phyloP scores from a whole-genome alignment of 805 yeast genomes.

The Metschnikowia chrysomelidarum region DNA sequence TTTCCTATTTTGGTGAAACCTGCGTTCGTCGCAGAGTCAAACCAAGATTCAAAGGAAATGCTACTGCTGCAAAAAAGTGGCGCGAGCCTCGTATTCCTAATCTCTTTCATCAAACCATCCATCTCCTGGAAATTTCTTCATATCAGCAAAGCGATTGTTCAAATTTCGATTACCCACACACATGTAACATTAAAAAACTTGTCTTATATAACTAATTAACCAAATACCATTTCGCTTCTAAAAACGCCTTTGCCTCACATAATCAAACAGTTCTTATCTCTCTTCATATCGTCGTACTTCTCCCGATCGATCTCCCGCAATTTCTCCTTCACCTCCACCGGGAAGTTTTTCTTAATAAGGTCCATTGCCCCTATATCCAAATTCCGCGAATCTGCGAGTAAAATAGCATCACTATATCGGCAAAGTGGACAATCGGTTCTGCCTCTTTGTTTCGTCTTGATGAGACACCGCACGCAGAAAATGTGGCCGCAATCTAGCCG shows the following conservation, averaged over 20 bases:
- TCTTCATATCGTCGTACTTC: conserved; percentile 31
- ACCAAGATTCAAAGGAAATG: too few species aligned
- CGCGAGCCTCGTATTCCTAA: too few species aligned
- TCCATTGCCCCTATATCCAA: conserved; percentile 54
- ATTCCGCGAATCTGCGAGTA: conserved; percentile 57
- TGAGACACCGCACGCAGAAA: conserved; percentile 71
- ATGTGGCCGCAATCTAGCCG: conserved; percentile 61
- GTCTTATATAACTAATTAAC: too few species aligned
- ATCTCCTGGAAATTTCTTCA: too few species aligned
- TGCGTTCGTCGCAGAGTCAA: too few species aligned
- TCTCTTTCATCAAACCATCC: too few species aligned
- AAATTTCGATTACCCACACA: too few species aligned
- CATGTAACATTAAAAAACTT: too few species aligned
- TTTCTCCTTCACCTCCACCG: conserved; percentile 63
- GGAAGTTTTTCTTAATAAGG: conserved; percentile 59
- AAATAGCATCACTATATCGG: conserved; percentile 49
- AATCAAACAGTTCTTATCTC: conserved; percentile 23
- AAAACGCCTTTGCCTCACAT: background rate
- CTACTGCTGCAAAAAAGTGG: too few species aligned
- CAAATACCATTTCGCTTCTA: too few species aligned
- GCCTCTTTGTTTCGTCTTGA: conserved; percentile 58
- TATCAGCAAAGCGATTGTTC: too few species aligned
- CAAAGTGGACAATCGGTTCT: conserved; percentile 71
- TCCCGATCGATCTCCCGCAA: conserved; percentile 49
- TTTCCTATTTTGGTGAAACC: too few species aligned